A percentile compares a stretch with the other conserved stretches of the same genome.
Conservation (phyloP, 176 grass and related monocot species). For the Oryza nivara region DNA sequence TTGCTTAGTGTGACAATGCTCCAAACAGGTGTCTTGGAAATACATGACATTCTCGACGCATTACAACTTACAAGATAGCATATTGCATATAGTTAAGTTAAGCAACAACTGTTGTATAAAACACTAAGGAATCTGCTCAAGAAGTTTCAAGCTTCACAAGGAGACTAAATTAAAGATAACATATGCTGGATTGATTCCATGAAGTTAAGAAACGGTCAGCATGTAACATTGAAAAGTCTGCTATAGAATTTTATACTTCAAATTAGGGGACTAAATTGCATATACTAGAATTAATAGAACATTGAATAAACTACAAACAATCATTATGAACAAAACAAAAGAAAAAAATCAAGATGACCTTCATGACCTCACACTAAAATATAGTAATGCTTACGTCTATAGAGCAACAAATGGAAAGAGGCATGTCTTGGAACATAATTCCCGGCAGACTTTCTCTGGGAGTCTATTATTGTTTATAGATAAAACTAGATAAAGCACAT, state of each 20-base stretch:
- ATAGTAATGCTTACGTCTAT: neutral
- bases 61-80: neutral
- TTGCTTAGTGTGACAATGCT: too few species aligned
- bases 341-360: neutral
- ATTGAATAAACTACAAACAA: neutral
- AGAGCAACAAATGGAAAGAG: neutral
- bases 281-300: neutral
- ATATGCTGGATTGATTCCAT: neutral
- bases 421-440: neutral
- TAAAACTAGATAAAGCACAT: neutral
- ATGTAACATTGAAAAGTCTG: neutral
- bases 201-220: neutral
- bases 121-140: neutral
- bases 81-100: too few species aligned
- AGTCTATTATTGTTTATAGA: slow-evolving; percentile 11
- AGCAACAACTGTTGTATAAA: too few species aligned
- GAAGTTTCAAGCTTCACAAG: neutral
- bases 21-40: too few species aligned
- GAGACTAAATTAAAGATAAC: neutral
- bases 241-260: neutral
- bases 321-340: too few species aligned
- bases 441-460: neutral
- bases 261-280: neutral
- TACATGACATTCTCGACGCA: neutral
- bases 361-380: neutral